Base-by-base conservation (phyloP, 78 protist genomes). In the Polysphondylium violaceum region DNA sequence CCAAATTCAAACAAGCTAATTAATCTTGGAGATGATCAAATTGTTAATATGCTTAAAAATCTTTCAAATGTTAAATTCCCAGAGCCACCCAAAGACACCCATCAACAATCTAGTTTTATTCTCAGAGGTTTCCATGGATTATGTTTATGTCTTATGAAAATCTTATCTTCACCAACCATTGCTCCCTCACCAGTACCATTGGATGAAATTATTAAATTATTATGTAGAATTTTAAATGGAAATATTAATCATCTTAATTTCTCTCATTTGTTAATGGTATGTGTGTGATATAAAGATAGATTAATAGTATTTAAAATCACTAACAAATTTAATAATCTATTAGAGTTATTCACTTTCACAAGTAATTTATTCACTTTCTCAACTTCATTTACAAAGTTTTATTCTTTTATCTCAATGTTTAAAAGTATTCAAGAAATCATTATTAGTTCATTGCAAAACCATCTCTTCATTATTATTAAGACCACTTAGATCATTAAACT, bases 161-260 rank as follows among this genome's bases (percentile, higher is more conserved):
- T 83, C 1, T 16, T 83, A 5, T 68, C 91, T 19, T 53, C 79
- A 2, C 1, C n/a, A 14, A 36, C 79, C 21, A 17, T 36, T 3
- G 33, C 79, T 0, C 59, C 91, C 0, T 83, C 71, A 19, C 58
- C 77, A 7, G 47, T 83, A 53, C 91, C 91, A 69, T 43, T 83
- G 19, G 91, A 83, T 44, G 63, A 47, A 33, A 69, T 83, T 50
- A 63, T 83, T 11, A 83, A 67, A 59, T 55, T 83, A 69, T 38
- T 83, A 21, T 83, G 81, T 38, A 58, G 91, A 38, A 38, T 83
- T 16, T 69, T 83, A 69, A 83, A 83, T 58, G 63, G 41, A 43
- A 69, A 69, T 29, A 64, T 83, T 25, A 43, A 35, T 56, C 77
- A 74, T 21, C n/a, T 72, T 21, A 60, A 36, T 3, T 74, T n/a